Base-by-base conservation (phyloP, 1,139 yeast species). In the Meyerozyma elateridarum region DNA sequence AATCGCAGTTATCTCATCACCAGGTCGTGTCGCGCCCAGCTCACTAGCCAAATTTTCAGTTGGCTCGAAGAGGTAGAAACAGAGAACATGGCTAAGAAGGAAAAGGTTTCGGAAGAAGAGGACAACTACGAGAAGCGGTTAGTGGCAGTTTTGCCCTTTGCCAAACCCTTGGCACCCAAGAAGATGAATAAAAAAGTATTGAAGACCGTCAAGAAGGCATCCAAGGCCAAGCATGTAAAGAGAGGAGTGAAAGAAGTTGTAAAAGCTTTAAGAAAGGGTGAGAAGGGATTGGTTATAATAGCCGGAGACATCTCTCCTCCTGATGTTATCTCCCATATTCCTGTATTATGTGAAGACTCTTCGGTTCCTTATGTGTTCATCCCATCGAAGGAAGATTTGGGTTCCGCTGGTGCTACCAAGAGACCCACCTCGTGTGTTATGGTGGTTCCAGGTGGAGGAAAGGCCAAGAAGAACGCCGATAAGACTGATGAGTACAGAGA, bases 201-300 rank as follows among this genome's bases (percentile, higher is more conserved):
- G 53, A 93, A 93, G 68, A 85, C 95, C 29, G 95, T 93, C 43
- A 93, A 91, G 73, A 89, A 87, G 61, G 96, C 96, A 8, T 87
- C 97, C 36, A 91, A 91, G 67, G 95, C 96, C 44, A 91, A 93
- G 68, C 96, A 91, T 62, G 96, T 93, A 50, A 89, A 88, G 70
- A 78, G 98, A 64, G 99, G 99, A 56, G 98, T 91, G 37, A 93
- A 93, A 65, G 99, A 93, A 65, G 98, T 91, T 29, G 97, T 91
- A 50, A 93, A 93, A 68, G 93, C 97, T 22, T 74, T 93, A 46
- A 79, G 98, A 70, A 91, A 91, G 66, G 97, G 97, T 45, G 97
- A 89, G 60, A 91, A 91, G 66, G 99, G 98, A 34, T 73, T 93
- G 36, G 98, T 93, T 24, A 69, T 93, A 46, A 79, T 93, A 63